Evolutionary conservation across 768 basidiomycete genomes (phyloP).

Genomic region (Lactarius trivialis): DNA sequence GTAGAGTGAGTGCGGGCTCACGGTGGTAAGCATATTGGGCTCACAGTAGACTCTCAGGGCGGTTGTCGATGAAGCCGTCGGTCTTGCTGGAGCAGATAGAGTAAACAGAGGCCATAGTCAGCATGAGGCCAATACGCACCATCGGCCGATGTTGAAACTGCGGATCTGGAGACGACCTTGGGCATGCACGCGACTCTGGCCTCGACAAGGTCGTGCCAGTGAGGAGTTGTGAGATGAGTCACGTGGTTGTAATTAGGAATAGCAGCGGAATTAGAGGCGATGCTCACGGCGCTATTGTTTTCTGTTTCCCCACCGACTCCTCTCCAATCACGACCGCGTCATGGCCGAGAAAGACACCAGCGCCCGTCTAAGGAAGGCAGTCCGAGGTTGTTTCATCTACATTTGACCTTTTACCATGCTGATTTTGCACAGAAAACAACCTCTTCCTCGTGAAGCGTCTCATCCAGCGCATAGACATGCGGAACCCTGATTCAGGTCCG

Average conservation of each 20-base stretch:
- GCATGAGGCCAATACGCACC: conserved; percentile 39
- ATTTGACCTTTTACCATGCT: background rate
- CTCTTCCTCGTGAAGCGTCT: conserved; percentile 88
- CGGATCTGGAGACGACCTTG: conserved; percentile 85
- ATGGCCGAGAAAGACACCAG: conserved; percentile 85
- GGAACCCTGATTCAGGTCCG: conserved; percentile 77
- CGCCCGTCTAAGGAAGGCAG: conserved; percentile 67
- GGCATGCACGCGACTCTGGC: conserved; percentile 49
- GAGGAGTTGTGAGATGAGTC: background rate
- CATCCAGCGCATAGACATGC: conserved; percentile 78
- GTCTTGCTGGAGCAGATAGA: conserved; percentile 46
- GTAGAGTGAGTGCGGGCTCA: conserved; percentile 12
- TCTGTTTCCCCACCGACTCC: conserved; percentile 25
- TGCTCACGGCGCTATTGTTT: conserved; percentile 21
- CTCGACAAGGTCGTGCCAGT: background rate
- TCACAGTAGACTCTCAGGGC: conserved; percentile 78
- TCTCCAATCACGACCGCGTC: conserved; percentile 25
- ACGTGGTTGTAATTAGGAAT: conserved; percentile 17
- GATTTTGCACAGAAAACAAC: conserved; percentile 69
- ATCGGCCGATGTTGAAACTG: conserved; percentile 82
- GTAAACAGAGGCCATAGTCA: background rate
- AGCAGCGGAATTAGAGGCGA: conserved; percentile 9
- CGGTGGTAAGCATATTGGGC: conserved; percentile 25
- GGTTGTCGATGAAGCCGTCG: conserved; percentile 72
- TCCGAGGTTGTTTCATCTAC: conserved; percentile 49